phyloP scores from a whole-genome alignment of 2,329 filamentous ascomycete genomes.

The Ilyonectria mors-panacis region DNA sequence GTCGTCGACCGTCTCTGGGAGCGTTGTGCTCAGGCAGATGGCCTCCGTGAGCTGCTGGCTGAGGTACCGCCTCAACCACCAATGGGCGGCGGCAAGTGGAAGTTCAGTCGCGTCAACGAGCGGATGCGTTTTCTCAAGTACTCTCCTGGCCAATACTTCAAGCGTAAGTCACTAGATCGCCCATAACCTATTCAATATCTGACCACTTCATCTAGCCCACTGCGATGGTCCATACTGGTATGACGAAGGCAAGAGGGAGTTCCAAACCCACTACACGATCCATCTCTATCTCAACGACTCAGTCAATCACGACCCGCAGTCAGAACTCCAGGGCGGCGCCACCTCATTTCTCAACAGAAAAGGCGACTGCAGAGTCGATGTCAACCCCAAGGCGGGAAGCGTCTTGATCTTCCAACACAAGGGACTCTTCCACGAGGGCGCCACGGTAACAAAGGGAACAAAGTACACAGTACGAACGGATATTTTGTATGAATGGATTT shows the following conservation, averaged over 20 bases:
- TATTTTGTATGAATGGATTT: constrained; percentile 63
- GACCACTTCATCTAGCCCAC: constrained; percentile 65
- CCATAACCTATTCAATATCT: not conserved
- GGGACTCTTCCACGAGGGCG: constrained; percentile 67
- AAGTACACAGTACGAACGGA: constrained; percentile 73
- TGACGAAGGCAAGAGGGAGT: constrained; percentile 60
- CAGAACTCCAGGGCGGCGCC: constrained; percentile 65
- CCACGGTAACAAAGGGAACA: constrained; percentile 63
- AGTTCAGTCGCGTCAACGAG: constrained; percentile 74
- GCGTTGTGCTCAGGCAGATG: constrained; percentile 64
- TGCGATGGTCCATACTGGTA: constrained; percentile 76
- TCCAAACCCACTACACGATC: constrained; percentile 67
- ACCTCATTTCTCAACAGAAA: constrained; percentile 67
- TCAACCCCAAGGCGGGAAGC: constrained; percentile 70
- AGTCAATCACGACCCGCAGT: constrained; percentile 32
- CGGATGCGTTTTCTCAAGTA: constrained; percentile 84
- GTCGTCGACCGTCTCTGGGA: constrained; percentile 75
- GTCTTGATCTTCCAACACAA: constrained; percentile 73
- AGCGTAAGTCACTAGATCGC: constrained; percentile 54
- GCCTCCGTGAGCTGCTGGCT: constrained; percentile 58
- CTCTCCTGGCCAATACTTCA: constrained; percentile 79
- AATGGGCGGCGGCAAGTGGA: constrained; percentile 53
- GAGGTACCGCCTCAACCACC: constrained; percentile 50
- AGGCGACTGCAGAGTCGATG: constrained; percentile 61
- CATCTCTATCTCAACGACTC: constrained; percentile 64